Evolutionary conservation across 768 basidiomycete species (phyloP), one percentile per base, ranked within the genome.

Genomic region (Pleurotus tuoliensis): DNA sequence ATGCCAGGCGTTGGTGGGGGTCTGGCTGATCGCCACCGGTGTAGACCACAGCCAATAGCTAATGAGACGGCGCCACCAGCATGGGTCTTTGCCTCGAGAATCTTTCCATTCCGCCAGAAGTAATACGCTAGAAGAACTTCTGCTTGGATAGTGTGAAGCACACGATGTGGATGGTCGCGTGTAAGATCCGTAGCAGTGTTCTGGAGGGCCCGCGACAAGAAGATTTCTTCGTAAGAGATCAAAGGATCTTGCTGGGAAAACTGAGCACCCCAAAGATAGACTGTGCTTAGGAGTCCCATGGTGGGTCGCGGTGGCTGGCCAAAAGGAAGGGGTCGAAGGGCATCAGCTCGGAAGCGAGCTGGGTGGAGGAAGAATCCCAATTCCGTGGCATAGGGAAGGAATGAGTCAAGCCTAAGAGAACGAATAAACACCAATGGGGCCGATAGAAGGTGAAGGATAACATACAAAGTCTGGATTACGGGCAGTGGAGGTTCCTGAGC

Each of bases 291-390:
- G 3, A 86, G 69, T 3, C 79, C 78, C 8, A 79, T 76, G 4
- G 80, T 69, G 16, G 81, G 80, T 3, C 80, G 68, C 39, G 76
- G 71, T 3, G 74, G 71, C 44, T 80, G 75, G 0, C 80, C 76
- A 49, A 83, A 73, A 1, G 78, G 72, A 44, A 77, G 75, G 1
- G 73, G 67, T 12, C 87, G 73, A 49, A 87, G 73, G 5, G 73
- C 69, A 3, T 76, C 68, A 38, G 73, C 71, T 46, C 77, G 77
- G 59, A 86, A 79, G 30, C 82, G 76, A 6, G 75, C 56, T 5
- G 68, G 62, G 56, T 76, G 69, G 55, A 92, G 79, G 67, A 90
- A 91, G 63, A 90, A 83, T 4, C 86, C 86, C 56, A 88, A 76
- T 61, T 83, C 78, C 37, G 73, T 66, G 0, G 80, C 76, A 61